Evolutionary conservation across 257 asterid genomes (phyloP), one percentile per base, ranked within the genome.

Genomic region (Jaltomata sinuosa): DNA sequence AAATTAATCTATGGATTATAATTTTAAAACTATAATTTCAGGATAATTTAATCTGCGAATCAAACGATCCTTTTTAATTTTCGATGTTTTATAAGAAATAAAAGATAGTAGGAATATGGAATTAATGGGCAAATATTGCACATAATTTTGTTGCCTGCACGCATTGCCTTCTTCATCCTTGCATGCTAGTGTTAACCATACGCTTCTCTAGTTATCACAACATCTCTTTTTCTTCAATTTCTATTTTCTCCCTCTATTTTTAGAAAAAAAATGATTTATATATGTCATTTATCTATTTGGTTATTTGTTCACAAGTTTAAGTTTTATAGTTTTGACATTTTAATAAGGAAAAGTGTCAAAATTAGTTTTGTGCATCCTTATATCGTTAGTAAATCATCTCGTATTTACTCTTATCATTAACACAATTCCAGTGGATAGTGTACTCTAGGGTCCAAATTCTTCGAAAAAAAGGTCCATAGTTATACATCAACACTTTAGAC

Each of bases 131-230:
- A 89, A 89, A 36, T 80, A 65, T 87, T 88, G 79, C 85, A 83
- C 86, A 93, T 92, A 84, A 92, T 93, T 81, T 85, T 93, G 93
- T 93, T 93, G 89, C 85, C 45, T 50, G 90, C 97, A 91, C 92
- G 93, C 93, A 87, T 82, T 87, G 84, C 49, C 49, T 62, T 62
- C 40, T 62, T 62, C 71, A 14, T 62, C 71, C 38, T 19, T 68
- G 16, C 78, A 68, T 34, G 87, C 87, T 87, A 85, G 87, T 85
- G 87, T 87, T 67, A 80, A 64, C 64, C 84, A 42, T 85, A 89
- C 83, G 86, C 87, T 79, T 78, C 88, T 77, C 84, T 80, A 19
- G 3, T 62, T n/a, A 34, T 40, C 32, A 67, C 32, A 67, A 32
- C 4, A 74, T 42, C 36, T 74, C 59, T 15, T 25, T 47, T 76